Percentiles rank a stretch among this genome's conserved stretches.
phyloP scores from a whole-genome alignment of 2,329 filamentous ascomycete genomes.

The Paecilomyces sp. region DNA sequence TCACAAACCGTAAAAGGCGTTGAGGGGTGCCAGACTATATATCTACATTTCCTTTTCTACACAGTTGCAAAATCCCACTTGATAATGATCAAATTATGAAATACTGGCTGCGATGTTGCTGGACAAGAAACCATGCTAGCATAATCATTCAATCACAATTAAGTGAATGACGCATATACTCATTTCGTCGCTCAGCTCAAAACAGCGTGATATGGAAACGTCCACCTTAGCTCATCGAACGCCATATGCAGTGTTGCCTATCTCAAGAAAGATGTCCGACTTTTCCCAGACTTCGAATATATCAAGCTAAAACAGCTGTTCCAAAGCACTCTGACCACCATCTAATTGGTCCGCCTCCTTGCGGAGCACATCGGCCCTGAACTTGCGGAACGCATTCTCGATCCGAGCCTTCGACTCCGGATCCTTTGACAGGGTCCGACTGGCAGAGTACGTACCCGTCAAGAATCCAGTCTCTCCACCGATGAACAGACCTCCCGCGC shows the following conservation, averaged over 20 bases:
- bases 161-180: background rate
- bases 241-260: background rate
- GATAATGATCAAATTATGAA: background rate
- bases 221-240: background rate
- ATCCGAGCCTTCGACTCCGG: conserved; percentile 50
- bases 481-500: conserved; percentile 54
- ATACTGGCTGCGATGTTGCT: background rate
- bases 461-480: conserved; percentile 57
- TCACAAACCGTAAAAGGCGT: no score
- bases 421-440: conserved; percentile 47
- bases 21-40: no score
- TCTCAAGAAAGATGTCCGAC: background rate
- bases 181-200: background rate
- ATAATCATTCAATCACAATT: background rate
- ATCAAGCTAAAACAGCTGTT: conserved; percentile 16
- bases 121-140: background rate
- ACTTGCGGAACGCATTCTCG: conserved; percentile 56
- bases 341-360: conserved; percentile 53
- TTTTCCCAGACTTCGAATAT: background rate
- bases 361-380: conserved; percentile 57
- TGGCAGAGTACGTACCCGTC: conserved; percentile 49
- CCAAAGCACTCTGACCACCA: conserved; percentile 20
- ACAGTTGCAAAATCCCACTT: no score
- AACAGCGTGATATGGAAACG: background rate
- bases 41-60: no score